Base-by-base conservation (phyloP, 495 filamentous ascomycete genomes). In the Talaromyces adpressus region DNA sequence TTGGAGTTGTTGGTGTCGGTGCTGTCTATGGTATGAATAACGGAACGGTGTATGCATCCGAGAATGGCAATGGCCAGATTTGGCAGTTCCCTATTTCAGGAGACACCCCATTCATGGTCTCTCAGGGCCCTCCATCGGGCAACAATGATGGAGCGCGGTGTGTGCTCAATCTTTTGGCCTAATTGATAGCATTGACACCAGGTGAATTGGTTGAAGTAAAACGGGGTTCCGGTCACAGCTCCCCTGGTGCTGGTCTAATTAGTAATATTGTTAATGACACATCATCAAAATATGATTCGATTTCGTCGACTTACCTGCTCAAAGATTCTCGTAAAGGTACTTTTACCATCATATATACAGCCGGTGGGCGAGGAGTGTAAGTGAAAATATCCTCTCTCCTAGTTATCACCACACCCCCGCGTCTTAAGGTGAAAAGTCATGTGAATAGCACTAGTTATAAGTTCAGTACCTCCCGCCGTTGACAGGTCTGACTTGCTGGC, bases 1-100 rank as follows among this genome's bases (percentile, higher is more conserved):
- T 76, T 58, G 69, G 74, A 57, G 64, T 75, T 62, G 63, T 68
- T 11, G 72, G 73, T 65, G 71, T 68, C 6, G 74, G 74, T 59
- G 68, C 62, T n/a, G 57, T 45, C 5, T 57, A 51, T 49, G 67
- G 68, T 23, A 61, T 66, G 30, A 59, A 59, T 34, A 59, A 59
- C 32, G 57, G 34, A 59, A 59, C 57, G 16, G n/a, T 59, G 34
- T 59, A 59, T n/a, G 57, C 29, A n/a, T 59, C 57, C 8, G 34
- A 34, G 29, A 59, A 59, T 59, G 18, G 7, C 32, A 59, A 59
- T 59, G 57, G 34, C 6, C 29, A 59, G 29, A 59, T 59, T 25
- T 59, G 57, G 57, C 32, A 45, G 14, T 59, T 59, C 57, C 34
- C 57, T 22, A 12, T 39, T n/a, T 59, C 57, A 0, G 34, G 34